Evolutionary conservation across 192 early-diverging fungal species (phyloP), one percentile per base, ranked within the genome.

Genomic region (Dimargaris xerosporica): DNA sequence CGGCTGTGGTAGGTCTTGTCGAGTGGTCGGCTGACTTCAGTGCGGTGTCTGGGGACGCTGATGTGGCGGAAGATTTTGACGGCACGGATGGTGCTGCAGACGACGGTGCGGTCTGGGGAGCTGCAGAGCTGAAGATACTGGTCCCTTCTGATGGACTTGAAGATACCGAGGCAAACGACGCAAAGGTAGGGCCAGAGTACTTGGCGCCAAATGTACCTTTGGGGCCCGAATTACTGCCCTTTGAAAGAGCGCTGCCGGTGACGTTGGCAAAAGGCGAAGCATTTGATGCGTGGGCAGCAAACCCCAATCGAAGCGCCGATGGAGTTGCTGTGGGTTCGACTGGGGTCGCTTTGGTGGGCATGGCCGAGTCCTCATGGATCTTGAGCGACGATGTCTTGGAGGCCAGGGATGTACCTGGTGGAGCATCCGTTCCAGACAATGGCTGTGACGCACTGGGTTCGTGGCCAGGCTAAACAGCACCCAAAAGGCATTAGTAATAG

Each of bases 141-240:
- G 39, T 21, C 17, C 58, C 58, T 5, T 17, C 46, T 3, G 46
- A 2, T 53, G 17, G 52, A 26, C 11, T 3, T 26, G 12, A 13
- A 26, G 58, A 41, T 44, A 44, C 17, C 41, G 58, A 60, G 41
- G 58, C 39, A 34, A 60, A 60, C n/a, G 58, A 60, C 41, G 58
- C 58, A 34, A 60, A 60, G 42, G 58, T 43, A 17, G 30, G 42
- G 43, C 58, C 58, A 3, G 58, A 11, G 26, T 42, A 60, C 2
- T 21, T 34, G 41, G 58, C 16, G 0, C 58, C 58, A 34, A 60
- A 60, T 10, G 58, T 60, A 41, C 13, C 15, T 39, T n/a, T 19
- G 58, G 34, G 34, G 34, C 34, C 34, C 34, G 7, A 39, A 39
- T 39, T 7, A 7, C 34, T 39, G 34, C 34, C 34, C 34, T 39